A percentile compares a stretch with the other conserved stretches of the same genome.
phyloP scores from a whole-genome alignment of 2,329 filamentous ascomycete genomes.

The Neoscytalidium dimidiatum region DNA sequence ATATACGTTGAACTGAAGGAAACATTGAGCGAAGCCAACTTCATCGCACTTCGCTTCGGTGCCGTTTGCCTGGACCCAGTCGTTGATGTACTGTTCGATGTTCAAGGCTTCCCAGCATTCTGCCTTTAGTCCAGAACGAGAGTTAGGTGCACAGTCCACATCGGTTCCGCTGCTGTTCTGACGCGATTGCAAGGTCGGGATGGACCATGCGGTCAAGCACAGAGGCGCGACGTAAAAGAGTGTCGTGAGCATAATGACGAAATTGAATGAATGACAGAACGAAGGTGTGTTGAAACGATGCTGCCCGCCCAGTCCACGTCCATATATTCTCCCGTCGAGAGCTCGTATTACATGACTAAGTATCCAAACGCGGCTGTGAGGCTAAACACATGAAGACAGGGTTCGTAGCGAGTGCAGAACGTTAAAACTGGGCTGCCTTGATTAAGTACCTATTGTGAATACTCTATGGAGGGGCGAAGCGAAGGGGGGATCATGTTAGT shows the following conservation, averaged over 20 bases:
- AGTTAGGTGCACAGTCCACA: constrained; percentile 5
- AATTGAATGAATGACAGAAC: not conserved
- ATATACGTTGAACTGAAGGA: not conserved
- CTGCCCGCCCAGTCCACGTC: not conserved
- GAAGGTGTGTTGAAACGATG: not conserved
- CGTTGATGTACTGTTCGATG: constrained; percentile 5
- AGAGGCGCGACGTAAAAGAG: not conserved
- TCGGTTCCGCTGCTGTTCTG: not conserved
- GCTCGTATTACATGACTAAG: constrained; percentile 12
- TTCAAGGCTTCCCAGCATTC: not conserved
- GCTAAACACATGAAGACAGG: not conserved
- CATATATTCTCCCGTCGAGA: not conserved
- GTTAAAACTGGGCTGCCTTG: not conserved
- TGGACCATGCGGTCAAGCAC: not conserved
- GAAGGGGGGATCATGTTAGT: not conserved
- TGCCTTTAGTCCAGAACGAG: not conserved
- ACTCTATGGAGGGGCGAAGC: not conserved
- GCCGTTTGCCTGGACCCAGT: not conserved
- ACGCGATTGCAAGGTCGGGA: not conserved
- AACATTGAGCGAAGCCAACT: not conserved
- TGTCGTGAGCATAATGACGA: not conserved
- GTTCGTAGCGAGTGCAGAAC: not conserved
- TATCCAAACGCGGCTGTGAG: not conserved
- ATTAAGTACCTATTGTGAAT: not conserved
- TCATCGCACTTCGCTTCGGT: not conserved